phyloP scores from a whole-genome alignment of 202 grass and related monocot genomes.

The Zoysia matrella region DNA sequence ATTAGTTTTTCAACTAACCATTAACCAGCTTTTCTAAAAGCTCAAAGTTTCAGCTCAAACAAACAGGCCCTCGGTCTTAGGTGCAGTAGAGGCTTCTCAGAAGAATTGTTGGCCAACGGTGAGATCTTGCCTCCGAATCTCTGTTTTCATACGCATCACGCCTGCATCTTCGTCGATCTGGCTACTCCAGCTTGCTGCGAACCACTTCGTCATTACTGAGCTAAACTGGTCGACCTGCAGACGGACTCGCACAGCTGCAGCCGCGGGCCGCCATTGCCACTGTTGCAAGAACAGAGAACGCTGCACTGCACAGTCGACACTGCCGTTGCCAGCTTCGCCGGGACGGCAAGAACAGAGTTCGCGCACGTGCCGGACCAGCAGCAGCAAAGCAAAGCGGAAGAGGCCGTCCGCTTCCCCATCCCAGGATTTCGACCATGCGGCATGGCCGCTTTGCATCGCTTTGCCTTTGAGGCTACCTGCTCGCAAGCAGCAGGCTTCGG shows the following conservation, averaged over 20 bases:
- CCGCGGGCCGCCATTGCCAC: neutral
- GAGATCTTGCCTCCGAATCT: neutral
- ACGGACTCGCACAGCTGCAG: neutral
- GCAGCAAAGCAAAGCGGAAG: slow-evolving; percentile 12
- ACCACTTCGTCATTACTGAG: neutral
- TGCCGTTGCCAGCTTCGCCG: slow-evolving; percentile 13
- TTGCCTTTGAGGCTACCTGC: slow-evolving; percentile 25
- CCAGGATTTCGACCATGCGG: neutral
- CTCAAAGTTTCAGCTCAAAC: too few species aligned
- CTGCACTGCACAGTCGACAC: neutral
- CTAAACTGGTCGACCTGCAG: slow-evolving; percentile 15
- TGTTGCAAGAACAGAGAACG: neutral
- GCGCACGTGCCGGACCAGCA: neutral
- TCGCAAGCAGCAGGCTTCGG: neutral
- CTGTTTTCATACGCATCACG: neutral
- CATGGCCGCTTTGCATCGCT: slow-evolving; percentile 3
- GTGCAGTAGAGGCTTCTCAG: too few species aligned
- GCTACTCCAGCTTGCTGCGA: neutral
- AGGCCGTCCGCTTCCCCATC: slow-evolving; percentile 11
- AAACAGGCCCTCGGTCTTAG: too few species aligned
- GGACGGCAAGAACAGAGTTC: neutral
- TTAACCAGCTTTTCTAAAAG: too few species aligned
- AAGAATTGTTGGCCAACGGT: neutral
- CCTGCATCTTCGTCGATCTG: neutral
- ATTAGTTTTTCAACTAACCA: too few species aligned